Conservation (phyloP, 108 stramenopile genomes). For the Cyclotella cryptica region DNA sequence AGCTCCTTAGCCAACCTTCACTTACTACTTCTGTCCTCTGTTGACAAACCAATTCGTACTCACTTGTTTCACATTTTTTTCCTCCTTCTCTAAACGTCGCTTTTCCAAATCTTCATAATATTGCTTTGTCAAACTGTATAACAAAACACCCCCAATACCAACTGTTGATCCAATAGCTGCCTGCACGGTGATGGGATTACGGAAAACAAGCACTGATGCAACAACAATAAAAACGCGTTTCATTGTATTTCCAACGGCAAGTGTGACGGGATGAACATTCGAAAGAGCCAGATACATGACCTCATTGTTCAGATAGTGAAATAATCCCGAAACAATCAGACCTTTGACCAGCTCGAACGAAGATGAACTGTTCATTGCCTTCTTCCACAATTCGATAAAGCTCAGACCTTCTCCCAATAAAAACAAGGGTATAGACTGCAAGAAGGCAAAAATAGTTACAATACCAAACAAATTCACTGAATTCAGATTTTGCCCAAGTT, state of each 20-base stretch:
- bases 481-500: constrained; percentile 71
- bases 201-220: constrained; percentile 93
- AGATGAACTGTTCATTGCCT: constrained; percentile 34
- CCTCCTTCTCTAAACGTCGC: not conserved
- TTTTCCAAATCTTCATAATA: constrained; percentile 72
- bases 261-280: constrained; percentile 92
- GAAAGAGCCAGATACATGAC: constrained; percentile 94
- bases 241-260: constrained; percentile 97
- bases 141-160: constrained; percentile 83
- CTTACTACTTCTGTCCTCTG: too few relatives aligned
- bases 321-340: constrained; percentile 82
- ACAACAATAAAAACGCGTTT: constrained; percentile 97
- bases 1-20: too few relatives aligned
- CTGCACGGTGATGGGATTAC: constrained; percentile 82
- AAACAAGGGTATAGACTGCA: constrained; percentile 79
- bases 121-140: constrained; percentile 84
- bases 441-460: constrained; percentile 83
- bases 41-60: too few relatives aligned
- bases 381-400: constrained; percentile 65
- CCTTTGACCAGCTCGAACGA: constrained; percentile 54
- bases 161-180: constrained; percentile 81
- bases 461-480: constrained; percentile 93
- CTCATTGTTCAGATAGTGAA: constrained; percentile 97
- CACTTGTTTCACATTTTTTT: not conserved
- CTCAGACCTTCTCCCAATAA: constrained; percentile 67